Evolutionary conservation across 2,329 filamentous ascomycete species (phyloP), one percentile per base, ranked within the genome.

Genomic region (Penicillium sp.): DNA sequence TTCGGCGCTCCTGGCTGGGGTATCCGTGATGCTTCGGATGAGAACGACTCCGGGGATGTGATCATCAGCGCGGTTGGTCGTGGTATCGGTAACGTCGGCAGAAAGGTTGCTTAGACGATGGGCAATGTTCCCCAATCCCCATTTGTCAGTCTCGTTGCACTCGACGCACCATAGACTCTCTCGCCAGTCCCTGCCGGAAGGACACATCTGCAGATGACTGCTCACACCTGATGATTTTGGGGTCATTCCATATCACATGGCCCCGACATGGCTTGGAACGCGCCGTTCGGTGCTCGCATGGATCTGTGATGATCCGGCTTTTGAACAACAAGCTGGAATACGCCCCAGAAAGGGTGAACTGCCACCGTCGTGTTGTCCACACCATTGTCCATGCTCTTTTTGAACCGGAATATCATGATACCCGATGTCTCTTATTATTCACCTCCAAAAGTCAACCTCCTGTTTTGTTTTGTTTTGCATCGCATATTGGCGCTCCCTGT

Each of bases 1-100:
- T 96, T 98, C 75, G 93, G 93, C 29, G 90, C 90, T 44, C 92
- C 89, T 64, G 92, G 89, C 58, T 98, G 93, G 93, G 93, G 93
- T 14, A 80, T 98, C 68, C 83, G 93, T 68, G 91, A 93, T 63
- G 87, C 85, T 13, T 83, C 86, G 26, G 85, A 86, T 31, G 85
- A 88, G 44, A 86, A 86, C 33, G 84, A 81, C 16, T 75, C 81
- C 53, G 80, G 77, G 6, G 90, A 96, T 72, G 83, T 98, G 51
- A 84, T 96, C 59, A 82, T 99, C 66, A 96, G 92, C 65, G 89
- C 99, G 44, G 96, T 98, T 69, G 95, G 95, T 31, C 88, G 87
- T 67, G 95, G 95, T 44, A 91, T 99, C 58, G 95, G 95, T 29
- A 99, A 98, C 72, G 90, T 98, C 49, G 93, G 93, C 53, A 86